Evolutionary conservation across 208 protist genomes (phyloP).

Genomic region (Trypanosomatidae sp.): DNA sequence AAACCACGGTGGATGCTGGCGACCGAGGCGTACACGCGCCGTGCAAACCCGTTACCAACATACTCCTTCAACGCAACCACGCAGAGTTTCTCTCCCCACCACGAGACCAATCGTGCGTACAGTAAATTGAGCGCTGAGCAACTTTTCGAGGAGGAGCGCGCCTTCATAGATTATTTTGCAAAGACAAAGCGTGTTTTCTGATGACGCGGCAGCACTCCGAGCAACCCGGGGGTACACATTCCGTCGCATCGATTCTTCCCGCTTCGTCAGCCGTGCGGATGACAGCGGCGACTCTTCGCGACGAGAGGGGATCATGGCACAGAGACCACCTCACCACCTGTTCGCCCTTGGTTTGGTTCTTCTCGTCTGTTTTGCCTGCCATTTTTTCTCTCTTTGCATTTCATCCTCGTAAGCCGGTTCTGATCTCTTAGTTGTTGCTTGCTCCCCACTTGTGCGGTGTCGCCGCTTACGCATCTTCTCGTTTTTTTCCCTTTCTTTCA

Average conservation of each 20-base stretch:
- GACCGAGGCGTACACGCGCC: slow-evolving; percentile 30
- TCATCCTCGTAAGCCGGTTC: not conserved
- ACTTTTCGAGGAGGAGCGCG: slow-evolving; percentile 45
- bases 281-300: too few relatives aligned
- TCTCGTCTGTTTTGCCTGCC: not conserved
- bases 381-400: not conserved
- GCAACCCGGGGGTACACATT: not conserved
- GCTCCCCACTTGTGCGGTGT: not conserved
- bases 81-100: not conserved
- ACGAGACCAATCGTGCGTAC: slow-evolving; percentile 13
- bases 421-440: not conserved
- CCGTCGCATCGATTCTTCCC: not conserved
- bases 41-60: slow-evolving; percentile 5
- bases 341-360: slow-evolving; percentile 4
- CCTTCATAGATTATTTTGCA: slow-evolving; percentile 52
- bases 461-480: not conserved
- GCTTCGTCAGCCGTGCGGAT: not conserved
- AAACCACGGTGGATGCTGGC: slow-evolving; percentile 47
- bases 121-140: slow-evolving; percentile 36
- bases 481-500: not conserved
- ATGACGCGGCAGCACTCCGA: not conserved
- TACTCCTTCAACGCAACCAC: not conserved
- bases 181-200: slow-evolving; percentile 17
- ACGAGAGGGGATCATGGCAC: not conserved
- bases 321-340: not conserved